Evolutionary conservation across 352 stramenopile genomes (phyloP).

Genomic region (Phytophthora sp.): DNA sequence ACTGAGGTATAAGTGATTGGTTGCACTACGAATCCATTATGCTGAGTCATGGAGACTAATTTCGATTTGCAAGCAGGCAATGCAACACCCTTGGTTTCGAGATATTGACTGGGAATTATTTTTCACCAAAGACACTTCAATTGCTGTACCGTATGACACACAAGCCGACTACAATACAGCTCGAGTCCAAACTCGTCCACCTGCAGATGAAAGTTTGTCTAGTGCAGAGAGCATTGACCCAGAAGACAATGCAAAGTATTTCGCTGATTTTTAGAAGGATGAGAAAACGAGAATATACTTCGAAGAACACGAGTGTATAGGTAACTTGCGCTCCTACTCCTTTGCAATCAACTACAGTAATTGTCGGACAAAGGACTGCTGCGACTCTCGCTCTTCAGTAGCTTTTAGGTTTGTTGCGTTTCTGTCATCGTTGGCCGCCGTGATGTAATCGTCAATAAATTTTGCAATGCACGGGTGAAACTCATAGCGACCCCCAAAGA

Average conservation of each 20-base stretch:
- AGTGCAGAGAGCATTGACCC: slow-evolving; percentile 80
- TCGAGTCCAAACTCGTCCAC: background rate
- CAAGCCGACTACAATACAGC: slow-evolving; percentile 37
- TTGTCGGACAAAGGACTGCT: slow-evolving; percentile 48
- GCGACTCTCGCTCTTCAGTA: slow-evolving; percentile 52
- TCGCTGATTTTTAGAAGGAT: slow-evolving; percentile 79
- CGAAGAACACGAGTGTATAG: too few species aligned
- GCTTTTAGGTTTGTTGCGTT: slow-evolving; percentile 55
- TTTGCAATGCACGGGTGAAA: slow-evolving; percentile 75
- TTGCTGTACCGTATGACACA: slow-evolving; percentile 40
- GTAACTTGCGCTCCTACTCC: too few species aligned
- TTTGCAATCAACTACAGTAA: too few species aligned
- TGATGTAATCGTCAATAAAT: slow-evolving; percentile 72
- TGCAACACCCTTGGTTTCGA: slow-evolving; percentile 67
- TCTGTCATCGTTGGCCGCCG: slow-evolving; percentile 44
- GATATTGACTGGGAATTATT: slow-evolving; percentile 57
- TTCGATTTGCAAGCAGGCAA: too few species aligned
- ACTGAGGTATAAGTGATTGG: slow-evolving; percentile 25
- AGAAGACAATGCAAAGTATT: slow-evolving; percentile 71
- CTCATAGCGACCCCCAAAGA: slow-evolving; percentile 71
- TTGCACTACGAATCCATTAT: background rate
- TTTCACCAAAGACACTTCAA: slow-evolving; percentile 6
- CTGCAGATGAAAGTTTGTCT: slow-evolving; percentile 32
- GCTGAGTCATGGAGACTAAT: background rate
- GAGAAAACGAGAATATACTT: too few species aligned